Conservation (phyloP, 2,329 filamentous ascomycete species). For the Penicillium sp. region DNA sequence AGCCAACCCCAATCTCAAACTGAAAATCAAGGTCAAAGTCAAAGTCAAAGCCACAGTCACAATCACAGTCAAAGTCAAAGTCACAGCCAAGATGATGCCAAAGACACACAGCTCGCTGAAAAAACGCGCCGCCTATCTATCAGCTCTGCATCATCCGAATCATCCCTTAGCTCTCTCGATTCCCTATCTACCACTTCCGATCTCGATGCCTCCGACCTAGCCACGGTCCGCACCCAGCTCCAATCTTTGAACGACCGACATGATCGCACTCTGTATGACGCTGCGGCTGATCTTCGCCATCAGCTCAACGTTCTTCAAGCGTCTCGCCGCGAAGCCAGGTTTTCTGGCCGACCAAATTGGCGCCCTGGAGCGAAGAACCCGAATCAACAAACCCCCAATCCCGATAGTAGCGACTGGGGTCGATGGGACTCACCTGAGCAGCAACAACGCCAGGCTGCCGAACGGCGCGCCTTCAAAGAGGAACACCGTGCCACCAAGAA, state of each 20-base stretch:
- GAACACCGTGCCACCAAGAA: slow-evolving; percentile 39
- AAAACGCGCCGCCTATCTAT: slow-evolving; percentile 30
- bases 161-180: slow-evolving; percentile 39
- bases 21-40: not conserved
- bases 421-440: slow-evolving; percentile 39
- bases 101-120: slow-evolving; percentile 8
- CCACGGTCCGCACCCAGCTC: slow-evolving; percentile 37
- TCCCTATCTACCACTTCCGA: slow-evolving; percentile 39
- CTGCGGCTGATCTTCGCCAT: slow-evolving; percentile 36
- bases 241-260: slow-evolving; percentile 36
- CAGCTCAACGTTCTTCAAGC: slow-evolving; percentile 36
- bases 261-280: slow-evolving; percentile 36
- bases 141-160: slow-evolving; percentile 32
- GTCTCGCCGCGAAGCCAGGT: slow-evolving; percentile 33
- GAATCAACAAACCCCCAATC: slow-evolving; percentile 7
- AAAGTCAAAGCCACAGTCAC: not conserved
- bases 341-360: slow-evolving; percentile 25
- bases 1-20: not conserved
- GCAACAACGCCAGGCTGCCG: slow-evolving; percentile 29
- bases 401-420: slow-evolving; percentile 29
- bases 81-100: not conserved
- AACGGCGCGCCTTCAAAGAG: slow-evolving; percentile 35
- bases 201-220: slow-evolving; percentile 36
- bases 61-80: not conserved
- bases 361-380: slow-evolving; percentile 15